phyloP scores from a whole-genome alignment of 805 yeast genomes.

The Wickerhamiella nectarea region DNA sequence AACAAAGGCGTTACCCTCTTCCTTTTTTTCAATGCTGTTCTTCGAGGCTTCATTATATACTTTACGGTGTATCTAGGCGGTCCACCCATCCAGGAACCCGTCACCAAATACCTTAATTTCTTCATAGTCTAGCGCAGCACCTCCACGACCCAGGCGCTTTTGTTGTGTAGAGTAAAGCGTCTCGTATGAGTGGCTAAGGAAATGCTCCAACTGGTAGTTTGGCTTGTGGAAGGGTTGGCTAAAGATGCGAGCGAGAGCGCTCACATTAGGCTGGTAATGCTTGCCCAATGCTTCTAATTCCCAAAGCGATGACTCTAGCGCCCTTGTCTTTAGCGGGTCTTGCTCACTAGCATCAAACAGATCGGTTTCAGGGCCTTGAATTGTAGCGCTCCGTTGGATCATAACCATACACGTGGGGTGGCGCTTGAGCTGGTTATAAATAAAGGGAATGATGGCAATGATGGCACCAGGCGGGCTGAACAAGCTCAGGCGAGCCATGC shows the following conservation, averaged over 20 bases:
- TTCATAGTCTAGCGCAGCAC: constrained; percentile 56
- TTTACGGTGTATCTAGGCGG: neutral
- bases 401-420: constrained; percentile 91
- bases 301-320: constrained; percentile 82
- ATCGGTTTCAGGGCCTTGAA: constrained; percentile 36
- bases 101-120: constrained; percentile 16
- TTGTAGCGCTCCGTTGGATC: constrained; percentile 39
- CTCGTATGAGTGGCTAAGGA: constrained; percentile 79
- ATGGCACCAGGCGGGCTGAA: constrained; percentile 80
- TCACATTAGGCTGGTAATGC: constrained; percentile 93
- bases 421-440: constrained; percentile 74
- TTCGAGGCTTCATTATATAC: constrained; percentile 34
- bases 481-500: constrained; percentile 58
- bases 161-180: constrained; percentile 44
- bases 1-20: constrained; percentile 60
- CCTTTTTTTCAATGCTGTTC: constrained; percentile 51
- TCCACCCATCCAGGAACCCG: constrained; percentile 5
- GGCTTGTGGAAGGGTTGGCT: constrained; percentile 78
- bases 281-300: constrained; percentile 65
- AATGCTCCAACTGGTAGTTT: constrained; percentile 82
- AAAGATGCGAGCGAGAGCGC: constrained; percentile 77
- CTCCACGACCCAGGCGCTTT: constrained; percentile 23
- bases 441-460: constrained; percentile 77
- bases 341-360: constrained; percentile 49
- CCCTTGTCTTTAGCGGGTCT: constrained; percentile 69